These are phyloP conservation scores for Chytridiales sp. DNA, from an alignment of 371 early-diverging fungal genomes.

Conservation along the genomic window DNA sequence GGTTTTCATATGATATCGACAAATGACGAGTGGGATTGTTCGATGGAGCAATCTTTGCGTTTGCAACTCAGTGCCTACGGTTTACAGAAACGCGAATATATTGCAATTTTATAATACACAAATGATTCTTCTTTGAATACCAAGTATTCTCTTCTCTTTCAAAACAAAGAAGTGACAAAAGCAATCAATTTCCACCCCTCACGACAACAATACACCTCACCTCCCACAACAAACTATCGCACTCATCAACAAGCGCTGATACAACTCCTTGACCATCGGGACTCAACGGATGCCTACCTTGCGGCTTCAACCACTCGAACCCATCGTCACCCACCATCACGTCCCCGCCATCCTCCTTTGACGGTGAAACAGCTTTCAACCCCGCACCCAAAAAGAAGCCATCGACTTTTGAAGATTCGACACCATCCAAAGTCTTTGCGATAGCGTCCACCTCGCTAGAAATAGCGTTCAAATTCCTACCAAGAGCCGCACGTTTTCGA, in stretches of 20 bases:
- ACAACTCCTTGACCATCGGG: conserved; percentile 30
- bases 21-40: no score
- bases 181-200: no score
- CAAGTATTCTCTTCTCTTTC: no score
- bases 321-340: conserved; percentile 13
- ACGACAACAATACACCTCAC: conserved; percentile 19
- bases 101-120: no score
- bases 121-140: no score
- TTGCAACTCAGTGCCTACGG: no score
- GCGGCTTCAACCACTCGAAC: conserved; percentile 7
- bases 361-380: not conserved
- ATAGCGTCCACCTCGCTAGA: conserved; percentile 16
- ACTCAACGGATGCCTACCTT: conserved; percentile 6
- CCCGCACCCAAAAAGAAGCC: conserved; percentile 20
- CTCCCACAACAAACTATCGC: conserved; percentile 25
- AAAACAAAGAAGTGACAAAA: no score
- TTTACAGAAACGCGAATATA: no score
- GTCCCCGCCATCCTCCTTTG: conserved; percentile 5
- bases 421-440: not conserved
- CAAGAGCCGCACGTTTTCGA: not conserved
- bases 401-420: conserved; percentile 16
- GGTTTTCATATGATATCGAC: no score
- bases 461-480: not conserved
- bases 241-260: conserved; percentile 29
- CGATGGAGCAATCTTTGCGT: no score